Evolutionary conservation across 2,329 filamentous ascomycete species (phyloP).

Genomic region (Clonostachys chloroleuca): DNA sequence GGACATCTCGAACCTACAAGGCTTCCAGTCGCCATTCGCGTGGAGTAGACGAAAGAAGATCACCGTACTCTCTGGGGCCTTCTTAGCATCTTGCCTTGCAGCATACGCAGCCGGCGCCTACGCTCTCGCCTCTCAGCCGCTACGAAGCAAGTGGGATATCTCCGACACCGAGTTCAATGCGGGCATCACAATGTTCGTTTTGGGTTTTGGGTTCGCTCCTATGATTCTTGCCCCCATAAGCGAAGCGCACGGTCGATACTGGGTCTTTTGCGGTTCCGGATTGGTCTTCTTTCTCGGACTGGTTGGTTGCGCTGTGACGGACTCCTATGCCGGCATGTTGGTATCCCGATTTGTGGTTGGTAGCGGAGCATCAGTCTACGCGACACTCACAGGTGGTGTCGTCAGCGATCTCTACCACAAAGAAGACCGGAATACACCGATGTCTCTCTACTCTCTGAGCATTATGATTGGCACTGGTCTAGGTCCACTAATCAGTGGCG

Average conservation of each 20-base stretch:
- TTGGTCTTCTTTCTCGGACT: constrained; percentile 24
- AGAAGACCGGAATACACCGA: constrained; percentile 61
- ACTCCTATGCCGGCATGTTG: constrained; percentile 56
- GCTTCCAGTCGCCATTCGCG: constrained; percentile 2
- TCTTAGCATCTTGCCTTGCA: constrained; percentile 49
- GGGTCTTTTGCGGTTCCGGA: constrained; percentile 20
- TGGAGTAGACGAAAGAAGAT: constrained; percentile 7
- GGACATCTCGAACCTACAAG: neutral
- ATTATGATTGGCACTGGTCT: constrained; percentile 61
- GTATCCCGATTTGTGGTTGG: constrained; percentile 59
- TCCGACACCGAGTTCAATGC: constrained; percentile 50
- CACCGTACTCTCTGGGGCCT: constrained; percentile 10
- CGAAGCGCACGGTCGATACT: constrained; percentile 46
- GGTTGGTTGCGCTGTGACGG: constrained; percentile 56
- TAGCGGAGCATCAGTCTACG: constrained; percentile 49
- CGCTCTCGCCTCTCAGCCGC: constrained; percentile 48
- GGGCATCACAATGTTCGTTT: constrained; percentile 60
- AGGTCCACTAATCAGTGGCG: constrained; percentile 55
- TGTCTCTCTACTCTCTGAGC: constrained; percentile 60
- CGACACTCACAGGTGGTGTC: constrained; percentile 54
- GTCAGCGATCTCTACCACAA: constrained; percentile 63
- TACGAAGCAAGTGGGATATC: constrained; percentile 52
- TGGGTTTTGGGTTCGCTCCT: constrained; percentile 60
- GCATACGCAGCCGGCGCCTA: constrained; percentile 63
- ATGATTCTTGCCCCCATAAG: constrained; percentile 67